phyloP scores from a whole-genome alignment of 192 early-diverging fungal genomes.

The Chytriomyces hyalinus region DNA sequence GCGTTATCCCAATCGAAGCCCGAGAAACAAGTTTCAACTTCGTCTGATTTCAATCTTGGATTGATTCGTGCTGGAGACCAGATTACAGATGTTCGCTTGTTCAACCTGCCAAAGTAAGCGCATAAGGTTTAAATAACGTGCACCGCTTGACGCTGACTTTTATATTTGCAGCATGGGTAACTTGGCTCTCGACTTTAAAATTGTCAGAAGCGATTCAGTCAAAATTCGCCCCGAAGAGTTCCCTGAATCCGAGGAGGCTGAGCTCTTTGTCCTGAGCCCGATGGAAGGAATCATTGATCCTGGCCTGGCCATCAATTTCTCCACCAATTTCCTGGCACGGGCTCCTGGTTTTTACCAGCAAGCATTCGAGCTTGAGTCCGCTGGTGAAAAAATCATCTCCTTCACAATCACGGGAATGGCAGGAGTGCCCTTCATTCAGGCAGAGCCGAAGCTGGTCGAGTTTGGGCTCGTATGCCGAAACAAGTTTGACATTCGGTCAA shows the following conservation, averaged over 20 bases:
- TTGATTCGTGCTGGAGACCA: constrained; percentile 50
- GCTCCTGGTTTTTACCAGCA: constrained; percentile 57
- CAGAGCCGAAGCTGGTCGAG: constrained; percentile 48
- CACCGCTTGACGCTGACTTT: not conserved
- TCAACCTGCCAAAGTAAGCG: constrained; percentile 51
- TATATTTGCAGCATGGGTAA: constrained; percentile 51
- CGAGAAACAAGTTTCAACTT: constrained; percentile 29
- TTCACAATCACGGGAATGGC: constrained; percentile 57
- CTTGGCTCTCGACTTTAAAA: constrained; percentile 52
- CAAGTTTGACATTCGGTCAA: constrained; percentile 42
- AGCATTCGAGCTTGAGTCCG: constrained; percentile 54
- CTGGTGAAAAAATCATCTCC: constrained; percentile 53
- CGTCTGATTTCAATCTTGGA: constrained; percentile 55
- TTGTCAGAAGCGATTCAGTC: constrained; percentile 39
- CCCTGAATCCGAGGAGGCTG: constrained; percentile 19
- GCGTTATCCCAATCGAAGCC: constrained; percentile 33
- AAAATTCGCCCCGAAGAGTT: constrained; percentile 46
- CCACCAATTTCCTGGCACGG: constrained; percentile 44
- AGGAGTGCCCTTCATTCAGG: constrained; percentile 55
- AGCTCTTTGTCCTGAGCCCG: constrained; percentile 45
- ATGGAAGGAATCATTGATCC: constrained; percentile 53
- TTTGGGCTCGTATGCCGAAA: constrained; percentile 59
- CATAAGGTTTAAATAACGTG: not conserved
- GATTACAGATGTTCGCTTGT: constrained; percentile 48
- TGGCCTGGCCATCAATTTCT: constrained; percentile 52